Evolutionary conservation across 441 rosid species (phyloP), one percentile per base, ranked within the genome.

Genomic region (Daphne laureola): DNA sequence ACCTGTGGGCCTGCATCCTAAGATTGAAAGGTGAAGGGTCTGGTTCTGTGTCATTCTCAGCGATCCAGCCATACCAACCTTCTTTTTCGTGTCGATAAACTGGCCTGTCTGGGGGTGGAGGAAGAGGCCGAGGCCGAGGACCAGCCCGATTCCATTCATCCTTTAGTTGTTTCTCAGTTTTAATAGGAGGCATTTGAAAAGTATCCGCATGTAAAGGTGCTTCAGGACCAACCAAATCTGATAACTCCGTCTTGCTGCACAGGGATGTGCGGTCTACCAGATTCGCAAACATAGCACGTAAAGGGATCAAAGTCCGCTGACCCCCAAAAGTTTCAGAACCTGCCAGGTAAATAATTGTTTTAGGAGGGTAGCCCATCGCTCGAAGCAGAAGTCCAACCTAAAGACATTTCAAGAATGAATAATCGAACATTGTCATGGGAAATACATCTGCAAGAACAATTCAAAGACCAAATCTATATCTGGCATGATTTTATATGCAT

Each of bases 21-120:
- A 83, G 76, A 79, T 86, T 90, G 48, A 70, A 60, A 46, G 75
- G 83, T 41, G 95, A 82, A 61, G 86, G 96, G 18, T 61, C 77
- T 61, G 98, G 97, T 74, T 95, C 97, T 35, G 73, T 66, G 62
- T 86, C 83, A 42, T 74, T 78, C 76, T 84, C 89, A 0, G 83
- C 74, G 61, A 95, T 69, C 99, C 99, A 95, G 69, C 95, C 95
- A 72, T 86, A 95, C 98, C 99, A 95, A 5, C 99, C 99, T 82
- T 95, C 96, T 73, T 86, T 91, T 67, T 95, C 97, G 61, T 95
- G 98, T 66, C 21, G 82, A 70, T 95, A 91, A 56, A 84, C 76
- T 56, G 93, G 98, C 71, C 99, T 76, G 55, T 72, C 95, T 12
- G 98, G 97, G 72, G 99, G 98, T 42, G 99, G 99, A 72, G 98